These are phyloP conservation scores for Trichosanthes truncata DNA, from an alignment of 306 rosid species.

Conservation along the genomic window DNA sequence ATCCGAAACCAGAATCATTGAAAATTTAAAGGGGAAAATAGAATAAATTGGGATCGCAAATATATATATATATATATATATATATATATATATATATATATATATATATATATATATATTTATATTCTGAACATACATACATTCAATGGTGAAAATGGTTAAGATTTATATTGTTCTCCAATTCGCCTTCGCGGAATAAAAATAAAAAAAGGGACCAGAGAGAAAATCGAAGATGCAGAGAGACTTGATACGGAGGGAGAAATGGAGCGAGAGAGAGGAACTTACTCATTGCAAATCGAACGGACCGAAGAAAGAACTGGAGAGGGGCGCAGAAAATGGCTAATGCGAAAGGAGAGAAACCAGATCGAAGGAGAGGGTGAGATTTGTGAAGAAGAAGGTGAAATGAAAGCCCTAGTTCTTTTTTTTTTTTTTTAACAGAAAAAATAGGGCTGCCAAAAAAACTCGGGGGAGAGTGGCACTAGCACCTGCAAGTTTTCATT, in stretches of 20 bases:
- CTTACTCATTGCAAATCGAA: not conserved
- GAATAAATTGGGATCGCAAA: no score
- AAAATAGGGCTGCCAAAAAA: not conserved
- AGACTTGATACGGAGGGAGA: not conserved
- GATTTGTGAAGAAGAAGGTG: not conserved
- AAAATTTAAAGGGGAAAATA: no score
- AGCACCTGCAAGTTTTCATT: no score
- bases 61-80: no score
- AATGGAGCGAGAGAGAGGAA: not conserved
- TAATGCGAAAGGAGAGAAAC: not conserved
- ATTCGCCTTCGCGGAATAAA: not conserved
- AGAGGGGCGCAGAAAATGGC: not conserved
- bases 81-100: no score
- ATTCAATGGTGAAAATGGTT: no score
- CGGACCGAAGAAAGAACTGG: not conserved
- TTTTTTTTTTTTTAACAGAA: not conserved
- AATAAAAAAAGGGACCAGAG: not conserved
- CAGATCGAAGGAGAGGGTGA: not conserved
- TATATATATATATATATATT: no score
- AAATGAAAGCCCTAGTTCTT: not conserved
- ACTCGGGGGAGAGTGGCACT: not conserved
- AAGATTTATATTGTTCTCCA: no score
- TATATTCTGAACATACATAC: no score
- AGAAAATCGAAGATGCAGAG: not conserved
- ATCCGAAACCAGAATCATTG: no score